phyloP scores from a whole-genome alignment of 106 monocot species.

The Dendrobium officinale region DNA sequence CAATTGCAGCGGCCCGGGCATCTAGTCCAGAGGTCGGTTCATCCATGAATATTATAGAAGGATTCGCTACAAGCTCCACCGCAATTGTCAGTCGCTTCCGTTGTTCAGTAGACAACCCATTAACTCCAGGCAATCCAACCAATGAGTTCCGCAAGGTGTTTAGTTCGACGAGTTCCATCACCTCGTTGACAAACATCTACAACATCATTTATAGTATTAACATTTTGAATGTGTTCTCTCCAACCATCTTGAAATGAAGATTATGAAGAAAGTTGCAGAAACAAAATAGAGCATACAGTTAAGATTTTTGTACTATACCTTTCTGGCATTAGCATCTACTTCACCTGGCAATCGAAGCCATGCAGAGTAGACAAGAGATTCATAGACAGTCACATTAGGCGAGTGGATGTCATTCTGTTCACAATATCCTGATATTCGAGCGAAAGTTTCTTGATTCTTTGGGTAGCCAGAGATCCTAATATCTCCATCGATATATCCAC shows the following conservation, averaged over 20 bases:
- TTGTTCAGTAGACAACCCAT: conserved; percentile 27
- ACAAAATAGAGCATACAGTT: not conserved
- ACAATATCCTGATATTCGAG: conserved; percentile 56
- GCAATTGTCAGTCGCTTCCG: conserved; percentile 21
- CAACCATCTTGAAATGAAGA: no score
- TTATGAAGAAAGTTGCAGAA: no score
- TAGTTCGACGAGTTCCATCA: conserved; percentile 23
- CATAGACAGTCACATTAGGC: conserved; percentile 57
- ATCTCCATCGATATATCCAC: conserved; percentile 57
- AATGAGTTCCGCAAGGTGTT: conserved; percentile 10
- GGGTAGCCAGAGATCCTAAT: conserved; percentile 55
- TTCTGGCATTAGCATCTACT: conserved; percentile 33
- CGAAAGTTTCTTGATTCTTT: conserved; percentile 64
- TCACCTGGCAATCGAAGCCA: conserved; percentile 56
- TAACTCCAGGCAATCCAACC: conserved; percentile 22
- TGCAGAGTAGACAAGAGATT: conserved; percentile 57
- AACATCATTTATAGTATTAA: not conserved
- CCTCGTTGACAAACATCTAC: conserved; percentile 23
- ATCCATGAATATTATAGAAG: conserved; percentile 29
- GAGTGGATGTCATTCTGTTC: conserved; percentile 74
- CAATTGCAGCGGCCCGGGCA: conserved; percentile 21
- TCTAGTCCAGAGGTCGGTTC: conserved; percentile 25
- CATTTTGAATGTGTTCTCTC: not conserved
- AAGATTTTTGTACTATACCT: conserved; percentile 12
- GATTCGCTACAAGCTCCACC: conserved; percentile 26